phyloP scores from a whole-genome alignment of 768 basidiomycete species.

The Hortiboletus campestris region DNA sequence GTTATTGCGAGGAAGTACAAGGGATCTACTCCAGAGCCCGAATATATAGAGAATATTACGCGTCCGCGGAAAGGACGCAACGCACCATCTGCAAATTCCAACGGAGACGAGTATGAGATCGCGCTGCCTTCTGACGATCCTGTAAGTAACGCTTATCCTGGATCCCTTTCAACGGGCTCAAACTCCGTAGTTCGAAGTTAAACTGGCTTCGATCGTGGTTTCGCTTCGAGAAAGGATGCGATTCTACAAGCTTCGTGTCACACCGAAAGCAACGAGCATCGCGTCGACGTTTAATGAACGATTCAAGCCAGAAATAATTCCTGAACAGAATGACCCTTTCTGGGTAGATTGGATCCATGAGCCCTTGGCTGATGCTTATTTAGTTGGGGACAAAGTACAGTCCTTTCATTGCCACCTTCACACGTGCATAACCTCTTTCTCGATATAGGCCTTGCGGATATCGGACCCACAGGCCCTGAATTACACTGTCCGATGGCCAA shows the following conservation, averaged over 20 bases:
- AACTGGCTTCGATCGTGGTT: conserved; percentile 66
- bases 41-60: conserved; percentile 49
- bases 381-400: conserved; percentile 71
- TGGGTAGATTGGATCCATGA: conserved; percentile 80
- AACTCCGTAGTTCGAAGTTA: conserved; percentile 62
- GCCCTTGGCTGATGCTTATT: conserved; percentile 41
- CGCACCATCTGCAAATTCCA: conserved; percentile 23
- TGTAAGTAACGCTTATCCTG: conserved; percentile 37
- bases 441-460: conserved; percentile 62
- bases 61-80: conserved; percentile 47
- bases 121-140: conserved; percentile 55
- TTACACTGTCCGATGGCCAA: conserved; percentile 80
- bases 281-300: conserved; percentile 80
- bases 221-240: conserved; percentile 82
- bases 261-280: conserved; percentile 64
- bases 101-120: conserved; percentile 53
- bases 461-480: conserved; percentile 65
- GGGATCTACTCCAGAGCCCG: conserved; percentile 40
- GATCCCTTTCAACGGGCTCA: conserved; percentile 1
- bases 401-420: background rate
- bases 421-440: conserved; percentile 5
- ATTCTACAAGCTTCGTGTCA: conserved; percentile 80
- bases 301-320: conserved; percentile 82
- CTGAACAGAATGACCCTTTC: conserved; percentile 80
- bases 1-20: conserved; percentile 70